Percentiles rank a stretch among this genome's conserved stretches.
phyloP scores from a whole-genome alignment of 805 yeast species.

The Saccharomycopsis fodiens region DNA sequence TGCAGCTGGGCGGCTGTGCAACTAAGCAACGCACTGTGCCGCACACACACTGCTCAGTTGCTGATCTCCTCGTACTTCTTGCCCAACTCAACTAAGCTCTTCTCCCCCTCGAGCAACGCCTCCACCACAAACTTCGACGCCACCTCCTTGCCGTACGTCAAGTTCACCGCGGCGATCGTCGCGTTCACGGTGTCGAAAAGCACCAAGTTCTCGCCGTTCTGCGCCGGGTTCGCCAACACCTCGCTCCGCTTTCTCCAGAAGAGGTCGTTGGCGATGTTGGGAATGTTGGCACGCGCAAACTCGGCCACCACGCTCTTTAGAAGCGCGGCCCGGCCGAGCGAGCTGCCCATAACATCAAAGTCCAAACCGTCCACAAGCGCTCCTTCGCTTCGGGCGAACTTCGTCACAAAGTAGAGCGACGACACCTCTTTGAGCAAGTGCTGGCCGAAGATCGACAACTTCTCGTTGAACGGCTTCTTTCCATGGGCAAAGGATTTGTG shows the following conservation, averaged over 20 bases:
- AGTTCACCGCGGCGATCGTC: constrained; percentile 60
- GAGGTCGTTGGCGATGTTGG: constrained; percentile 42
- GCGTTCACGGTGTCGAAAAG: constrained; percentile 51
- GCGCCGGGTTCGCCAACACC: constrained; percentile 34
- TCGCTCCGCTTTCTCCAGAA: constrained; percentile 62
- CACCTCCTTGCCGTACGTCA: constrained; percentile 50
- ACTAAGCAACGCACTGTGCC: too few relatives aligned
- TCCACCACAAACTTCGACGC: constrained; percentile 52
- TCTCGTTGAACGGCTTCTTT: constrained; percentile 80
- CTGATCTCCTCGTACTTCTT: constrained; percentile 10
- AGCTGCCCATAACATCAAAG: constrained; percentile 55
- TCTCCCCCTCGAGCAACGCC: constrained; percentile 35
- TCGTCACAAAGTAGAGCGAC: constrained; percentile 34
- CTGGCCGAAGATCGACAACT: constrained; percentile 64
- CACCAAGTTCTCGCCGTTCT: constrained; percentile 50
- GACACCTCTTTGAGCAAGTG: constrained; percentile 47
- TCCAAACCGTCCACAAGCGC: constrained; percentile 40
- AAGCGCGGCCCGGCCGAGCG: constrained; percentile 41
- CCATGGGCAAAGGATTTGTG: constrained; percentile 96
- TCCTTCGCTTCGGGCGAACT: constrained; percentile 20
- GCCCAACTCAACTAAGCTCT: constrained; percentile 15
- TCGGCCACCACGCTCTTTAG: constrained; percentile 44
- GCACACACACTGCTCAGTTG: too few relatives aligned
- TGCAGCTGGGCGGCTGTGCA: too few relatives aligned
- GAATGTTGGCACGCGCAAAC: constrained; percentile 37